A percentile compares a stretch with the other conserved stretches of the same genome.
These are phyloP conservation scores for Xylaria sp. DNA, from an alignment of 2,329 filamentous ascomycete genomes.

Conservation along the genomic window DNA sequence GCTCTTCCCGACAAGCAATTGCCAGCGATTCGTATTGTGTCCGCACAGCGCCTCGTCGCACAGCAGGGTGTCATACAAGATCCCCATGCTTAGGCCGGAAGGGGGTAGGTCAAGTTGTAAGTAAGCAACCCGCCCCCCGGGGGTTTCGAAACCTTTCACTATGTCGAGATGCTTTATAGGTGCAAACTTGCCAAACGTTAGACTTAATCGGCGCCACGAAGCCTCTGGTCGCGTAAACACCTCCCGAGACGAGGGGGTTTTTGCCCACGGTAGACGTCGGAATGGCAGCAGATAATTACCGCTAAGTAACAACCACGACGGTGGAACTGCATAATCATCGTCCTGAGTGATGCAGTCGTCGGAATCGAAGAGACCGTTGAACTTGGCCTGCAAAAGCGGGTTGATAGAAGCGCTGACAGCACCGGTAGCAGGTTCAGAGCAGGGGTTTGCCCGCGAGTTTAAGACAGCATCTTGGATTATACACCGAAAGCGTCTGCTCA, in stretches of 20 bases:
- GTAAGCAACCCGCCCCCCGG: slow-evolving; percentile 7
- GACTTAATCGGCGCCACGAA: slow-evolving; percentile 33
- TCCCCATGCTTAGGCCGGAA: slow-evolving; percentile 18
- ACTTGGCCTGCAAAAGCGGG: slow-evolving; percentile 26
- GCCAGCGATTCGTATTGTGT: slow-evolving; percentile 7
- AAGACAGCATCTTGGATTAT: slow-evolving; percentile 24
- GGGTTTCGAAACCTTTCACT: slow-evolving; percentile 16
- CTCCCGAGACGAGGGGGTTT: too few relatives aligned
- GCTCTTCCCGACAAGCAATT: slow-evolving; percentile 17
- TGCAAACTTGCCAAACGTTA: slow-evolving; percentile 12
- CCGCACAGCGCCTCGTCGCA: slow-evolving; percentile 27
- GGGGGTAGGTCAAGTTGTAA: slow-evolving; percentile 19
- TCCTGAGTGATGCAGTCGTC: slow-evolving; percentile 33
- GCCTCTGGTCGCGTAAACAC: slow-evolving; percentile 32
- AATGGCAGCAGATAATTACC: slow-evolving; percentile 32
- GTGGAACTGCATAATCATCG: too few relatives aligned
- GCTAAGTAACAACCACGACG: too few relatives aligned
- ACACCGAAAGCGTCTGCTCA: slow-evolving; percentile 21
- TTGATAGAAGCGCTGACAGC: slow-evolving; percentile 5
- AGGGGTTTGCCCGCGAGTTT: background rate
- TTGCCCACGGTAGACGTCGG: slow-evolving; percentile 35
- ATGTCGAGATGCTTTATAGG: slow-evolving; percentile 10
- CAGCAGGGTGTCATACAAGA: slow-evolving; percentile 22
- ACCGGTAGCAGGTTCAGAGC: background rate
- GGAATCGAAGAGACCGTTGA: slow-evolving; percentile 31